These are phyloP conservation scores for Pleurotus platypus DNA, from an alignment of 768 basidiomycete species.

Conservation along the genomic window DNA sequence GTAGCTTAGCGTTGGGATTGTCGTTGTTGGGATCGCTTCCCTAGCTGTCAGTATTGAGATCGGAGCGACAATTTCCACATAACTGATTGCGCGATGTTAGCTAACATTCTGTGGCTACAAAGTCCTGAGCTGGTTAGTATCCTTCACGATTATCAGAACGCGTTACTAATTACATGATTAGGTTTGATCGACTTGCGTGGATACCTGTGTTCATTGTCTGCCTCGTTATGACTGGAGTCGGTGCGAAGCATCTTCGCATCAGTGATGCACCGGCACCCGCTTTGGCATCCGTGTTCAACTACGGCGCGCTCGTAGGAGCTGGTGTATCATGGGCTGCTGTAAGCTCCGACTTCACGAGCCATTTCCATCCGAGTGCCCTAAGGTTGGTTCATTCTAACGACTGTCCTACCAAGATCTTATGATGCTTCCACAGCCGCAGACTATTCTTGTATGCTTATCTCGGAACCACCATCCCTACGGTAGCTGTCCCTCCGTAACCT, in stretches of 20 bases:
- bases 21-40: conserved; percentile 68
- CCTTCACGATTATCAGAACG: no score
- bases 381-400: conserved; percentile 33
- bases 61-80: no score
- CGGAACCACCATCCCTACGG: conserved; percentile 62
- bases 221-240: conserved; percentile 64
- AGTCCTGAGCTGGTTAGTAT: conserved; percentile 38
- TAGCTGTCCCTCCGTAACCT: conserved; percentile 16
- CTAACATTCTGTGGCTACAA: conserved; percentile 58
- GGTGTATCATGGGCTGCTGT: conserved; percentile 59
- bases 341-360: conserved; percentile 73
- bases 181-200: conserved; percentile 75
- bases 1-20: conserved; percentile 66
- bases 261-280: conserved; percentile 46
- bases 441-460: conserved; percentile 68
- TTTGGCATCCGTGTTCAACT: conserved; percentile 48
- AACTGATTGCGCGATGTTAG: conserved; percentile 13
- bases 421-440: conserved; percentile 39
- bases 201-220: conserved; percentile 74
- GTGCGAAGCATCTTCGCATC: conserved; percentile 62
- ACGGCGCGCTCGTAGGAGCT: conserved; percentile 53
- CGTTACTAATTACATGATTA: conserved; percentile 9
- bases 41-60: conserved; percentile 48
- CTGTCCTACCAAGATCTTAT: neutral
- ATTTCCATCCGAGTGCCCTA: conserved; percentile 55